Evolutionary conservation across 2,329 filamentous ascomycete genomes (phyloP).

Genomic region (Fusarium virguliforme): DNA sequence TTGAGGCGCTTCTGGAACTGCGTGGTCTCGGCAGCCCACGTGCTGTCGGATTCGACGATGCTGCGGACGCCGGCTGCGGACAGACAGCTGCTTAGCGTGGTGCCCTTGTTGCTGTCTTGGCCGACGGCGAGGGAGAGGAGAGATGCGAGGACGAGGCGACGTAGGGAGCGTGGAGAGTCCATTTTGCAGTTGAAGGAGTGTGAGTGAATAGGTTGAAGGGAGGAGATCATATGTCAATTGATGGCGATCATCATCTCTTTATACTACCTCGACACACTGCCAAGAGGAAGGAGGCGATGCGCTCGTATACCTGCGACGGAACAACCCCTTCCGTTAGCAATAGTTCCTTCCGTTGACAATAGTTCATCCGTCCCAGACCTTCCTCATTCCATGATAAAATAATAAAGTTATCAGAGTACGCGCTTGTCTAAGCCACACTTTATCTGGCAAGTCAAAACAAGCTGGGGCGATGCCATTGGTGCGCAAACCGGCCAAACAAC

Average conservation of each 20-base stretch:
- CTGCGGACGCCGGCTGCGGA: constrained; percentile 37
- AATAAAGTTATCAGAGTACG: constrained; percentile 4
- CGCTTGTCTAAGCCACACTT: not conserved
- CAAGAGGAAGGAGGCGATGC: too few species aligned
- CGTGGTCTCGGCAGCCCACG: constrained; percentile 36
- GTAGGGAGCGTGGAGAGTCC: not conserved
- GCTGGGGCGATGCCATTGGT: not conserved
- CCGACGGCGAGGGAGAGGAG: not conserved
- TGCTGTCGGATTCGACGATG: constrained; percentile 41
- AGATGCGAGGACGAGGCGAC: not conserved
- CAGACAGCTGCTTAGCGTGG: not conserved
- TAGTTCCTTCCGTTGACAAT: not conserved
- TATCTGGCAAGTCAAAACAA: not conserved
- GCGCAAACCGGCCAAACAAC: not conserved
- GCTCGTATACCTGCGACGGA: not conserved
- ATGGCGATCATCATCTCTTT: constrained; percentile 3
- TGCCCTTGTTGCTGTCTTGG: constrained; percentile 1
- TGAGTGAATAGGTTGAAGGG: not conserved
- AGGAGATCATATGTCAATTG: not conserved
- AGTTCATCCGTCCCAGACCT: not conserved
- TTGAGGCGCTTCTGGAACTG: constrained; percentile 47
- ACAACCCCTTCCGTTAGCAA: constrained; percentile 2
- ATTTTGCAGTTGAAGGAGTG: not conserved
- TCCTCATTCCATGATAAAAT: not conserved
- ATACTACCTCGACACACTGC: not conserved